Base-by-base conservation (phyloP, 106 monocot genomes). In the Dactylorhiza incarnata region DNA sequence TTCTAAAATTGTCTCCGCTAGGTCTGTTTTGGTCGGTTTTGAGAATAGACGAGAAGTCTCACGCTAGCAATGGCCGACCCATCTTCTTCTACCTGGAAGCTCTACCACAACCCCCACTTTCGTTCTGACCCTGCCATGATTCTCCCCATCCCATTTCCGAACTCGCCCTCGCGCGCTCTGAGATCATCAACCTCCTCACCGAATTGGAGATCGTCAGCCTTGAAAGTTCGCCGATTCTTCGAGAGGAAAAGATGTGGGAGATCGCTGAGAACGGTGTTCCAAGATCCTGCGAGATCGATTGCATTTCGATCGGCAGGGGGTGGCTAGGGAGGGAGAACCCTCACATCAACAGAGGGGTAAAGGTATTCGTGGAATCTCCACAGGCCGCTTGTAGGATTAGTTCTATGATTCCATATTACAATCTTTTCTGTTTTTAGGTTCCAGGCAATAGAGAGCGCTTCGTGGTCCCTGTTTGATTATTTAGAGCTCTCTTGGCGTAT, bases 351-450 rank as follows among this genome's bases (percentile, higher is more conserved):
- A 87, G 94, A 15, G 94, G 89, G 72, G 91, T 94, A 63, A 87
- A 84, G 75, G 94, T 91, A 50, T 81, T 91, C 52, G 9, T 15
- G 72, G 94, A 94, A 80, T 94, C 91, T 68, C 85, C 89, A 1
- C 81, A 45, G 69, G 76, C 82, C 63, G 54, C 76, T 0, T 37
- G 37, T 11, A 78, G 79, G 46, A 61, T 72, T 24, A 75, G 37
- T 37, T 37, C 37, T 37, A 37, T 37, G 37, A 37, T 37, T 37
- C 37, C 37, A 37, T 37, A 37, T 37, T 37, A 37, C 37, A 37
- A 37, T 37, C 37, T 37, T 29, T 29, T 37, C 37, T 37, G 37
- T 37, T n/a, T n/a, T n/a, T n/a, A n/a, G n/a, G n/a, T n/a, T n/a
- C n/a, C n/a, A n/a, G n/a, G n/a, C n/a, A n/a, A n/a, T n/a, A n/a